Evolutionary conservation across 805 yeast genomes (phyloP), one percentile per base, ranked within the genome.

Genomic region (Nakazawaea pomicola): DNA sequence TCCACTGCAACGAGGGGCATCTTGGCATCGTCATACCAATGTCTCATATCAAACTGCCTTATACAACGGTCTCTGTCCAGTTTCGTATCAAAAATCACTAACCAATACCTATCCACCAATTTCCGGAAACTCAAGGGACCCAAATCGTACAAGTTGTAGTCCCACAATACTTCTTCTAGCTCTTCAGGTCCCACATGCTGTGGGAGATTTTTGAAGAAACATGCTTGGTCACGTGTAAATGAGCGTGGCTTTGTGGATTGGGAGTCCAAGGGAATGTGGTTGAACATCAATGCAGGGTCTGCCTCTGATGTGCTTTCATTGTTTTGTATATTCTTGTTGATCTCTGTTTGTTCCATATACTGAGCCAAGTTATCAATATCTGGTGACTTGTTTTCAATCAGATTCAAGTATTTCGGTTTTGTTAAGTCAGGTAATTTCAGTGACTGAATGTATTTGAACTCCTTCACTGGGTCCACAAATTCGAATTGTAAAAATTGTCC

Each of bases 51-150:
- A 50, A 64, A 69, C 46, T 71, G 69, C 11, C 73, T 55, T 4
- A 71, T 72, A 53, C 80, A 81, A 31, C 77, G 57, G 15, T 45
- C 47, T 2, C 86, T 80, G 43, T 74, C 76, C 2, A 53, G 45
- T 2, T 49, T 44, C 46, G 69, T 64, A 12, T 62, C 62, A 49
- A 82, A 82, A 16, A 65, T 56, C 3, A 76, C 55, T 8, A 76
- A 52, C 48, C 63, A 67, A 1, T 7, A 17, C 11, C 30, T 30
- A 2, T 57, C 46, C 4, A 55, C 49, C 1, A 50, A 38, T 16
- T 36, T 40, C 21, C 53, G 27, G 3, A 56, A 32, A 28, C 46
- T 41, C 23, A 47, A 23, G 8, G 51, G 54, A 9, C 48, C 53
- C 4, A 47, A 33, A 17, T 48, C 43, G 38, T 64, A 67, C 36